These are phyloP conservation scores for Collybia nuda DNA, from an alignment of 768 basidiomycete species.

Conservation along the genomic window DNA sequence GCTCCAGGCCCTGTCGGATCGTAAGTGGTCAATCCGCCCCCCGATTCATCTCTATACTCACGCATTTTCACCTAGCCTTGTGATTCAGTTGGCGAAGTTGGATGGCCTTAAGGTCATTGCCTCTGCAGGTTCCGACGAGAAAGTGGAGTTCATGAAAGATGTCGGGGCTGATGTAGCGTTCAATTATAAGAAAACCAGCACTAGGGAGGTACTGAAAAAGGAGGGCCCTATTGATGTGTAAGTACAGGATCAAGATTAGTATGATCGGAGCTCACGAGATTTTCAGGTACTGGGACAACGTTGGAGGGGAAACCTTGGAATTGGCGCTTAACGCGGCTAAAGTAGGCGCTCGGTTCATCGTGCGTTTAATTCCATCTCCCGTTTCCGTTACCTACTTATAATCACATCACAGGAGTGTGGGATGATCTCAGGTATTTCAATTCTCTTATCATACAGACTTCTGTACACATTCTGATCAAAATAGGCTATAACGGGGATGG, in stretches of 20 bases:
- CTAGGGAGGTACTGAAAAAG: conserved; percentile 27
- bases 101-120: conserved; percentile 41
- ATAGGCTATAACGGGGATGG: conserved; percentile 31
- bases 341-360: conserved; percentile 48
- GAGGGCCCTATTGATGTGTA: conserved; percentile 42
- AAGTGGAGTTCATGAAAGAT: conserved; percentile 32
- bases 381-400: no score
- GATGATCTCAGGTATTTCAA: conserved; percentile 29
- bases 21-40: conserved; percentile 29
- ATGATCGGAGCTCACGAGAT: no score
- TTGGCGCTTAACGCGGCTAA: conserved; percentile 49
- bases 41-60: background rate
- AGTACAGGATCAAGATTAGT: background rate
- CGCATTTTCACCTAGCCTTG: background rate
- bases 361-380: conserved; percentile 20
- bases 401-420: conserved; percentile 33
- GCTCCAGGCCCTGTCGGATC: conserved; percentile 53
- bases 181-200: conserved; percentile 22
- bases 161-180: conserved; percentile 36
- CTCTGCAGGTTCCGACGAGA: conserved; percentile 38
- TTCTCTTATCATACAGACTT: background rate
- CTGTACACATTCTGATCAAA: background rate
- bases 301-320: conserved; percentile 61
- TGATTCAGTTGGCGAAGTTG: conserved; percentile 25
- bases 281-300: conserved; percentile 53